These are phyloP conservation scores for Fragilariopsis cylindrus DNA, from an alignment of 108 stramenopile species.

Conservation along the genomic window DNA sequence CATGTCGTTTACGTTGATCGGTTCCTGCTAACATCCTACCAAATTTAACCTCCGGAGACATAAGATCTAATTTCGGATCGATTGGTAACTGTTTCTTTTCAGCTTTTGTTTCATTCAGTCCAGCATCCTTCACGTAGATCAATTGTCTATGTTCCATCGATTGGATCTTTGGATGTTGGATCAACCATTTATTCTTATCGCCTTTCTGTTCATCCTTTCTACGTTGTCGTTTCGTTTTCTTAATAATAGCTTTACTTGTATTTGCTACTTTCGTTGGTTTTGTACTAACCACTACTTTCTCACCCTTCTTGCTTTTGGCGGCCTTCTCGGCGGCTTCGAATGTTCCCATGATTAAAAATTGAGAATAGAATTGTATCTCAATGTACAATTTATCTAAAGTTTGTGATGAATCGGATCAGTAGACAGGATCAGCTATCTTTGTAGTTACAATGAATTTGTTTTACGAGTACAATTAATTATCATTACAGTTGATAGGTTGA, in stretches of 20 bases:
- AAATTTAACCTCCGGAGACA: slow-evolving; percentile 79
- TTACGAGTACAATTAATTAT: too few relatives aligned
- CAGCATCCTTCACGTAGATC: slow-evolving; percentile 75
- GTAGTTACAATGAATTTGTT: too few relatives aligned
- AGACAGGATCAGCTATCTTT: too few relatives aligned
- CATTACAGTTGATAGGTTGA: too few relatives aligned
- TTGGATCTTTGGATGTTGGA: slow-evolving; percentile 81
- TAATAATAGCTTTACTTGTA: neutral
- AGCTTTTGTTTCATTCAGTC: slow-evolving; percentile 44
- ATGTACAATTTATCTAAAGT: too few relatives aligned
- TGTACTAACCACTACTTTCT: neutral
- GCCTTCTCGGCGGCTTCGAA: slow-evolving; percentile 11
- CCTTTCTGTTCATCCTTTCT: slow-evolving; percentile 55
- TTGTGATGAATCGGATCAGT: too few relatives aligned
- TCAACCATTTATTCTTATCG: slow-evolving; percentile 74
- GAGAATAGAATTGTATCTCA: neutral
- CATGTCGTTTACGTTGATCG: slow-evolving; percentile 72
- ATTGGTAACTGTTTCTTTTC: slow-evolving; percentile 35
- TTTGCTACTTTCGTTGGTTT: neutral
- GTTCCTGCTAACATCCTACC: slow-evolving; percentile 72
- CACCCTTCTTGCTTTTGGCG: neutral
- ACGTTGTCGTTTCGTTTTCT: slow-evolving; percentile 65
- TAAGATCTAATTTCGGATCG: slow-evolving; percentile 64
- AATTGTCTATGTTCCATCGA: slow-evolving; percentile 65
- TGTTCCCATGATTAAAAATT: slow-evolving; percentile 13